phyloP scores from a whole-genome alignment of 176 grass and related monocot genomes.

The Triticum turgidum region DNA sequence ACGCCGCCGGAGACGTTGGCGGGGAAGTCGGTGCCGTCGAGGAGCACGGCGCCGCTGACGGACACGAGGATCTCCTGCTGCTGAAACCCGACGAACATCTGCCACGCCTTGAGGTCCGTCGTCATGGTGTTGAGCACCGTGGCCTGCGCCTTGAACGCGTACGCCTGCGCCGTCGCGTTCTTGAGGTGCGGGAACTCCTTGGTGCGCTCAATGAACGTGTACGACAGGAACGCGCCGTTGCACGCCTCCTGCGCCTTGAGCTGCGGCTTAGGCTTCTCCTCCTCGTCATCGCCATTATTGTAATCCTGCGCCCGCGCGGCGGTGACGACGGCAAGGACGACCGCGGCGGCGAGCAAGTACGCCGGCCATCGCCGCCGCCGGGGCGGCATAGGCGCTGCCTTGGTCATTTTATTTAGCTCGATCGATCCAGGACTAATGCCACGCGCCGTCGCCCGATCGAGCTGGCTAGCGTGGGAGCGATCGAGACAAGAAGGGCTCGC shows the following conservation, averaged over 20 bases:
- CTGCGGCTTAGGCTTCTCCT: constrained; percentile 28
- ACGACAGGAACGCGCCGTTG: constrained; percentile 84
- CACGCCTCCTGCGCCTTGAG: constrained; percentile 65
- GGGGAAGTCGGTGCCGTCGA: constrained; percentile 59
- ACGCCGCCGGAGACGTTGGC: constrained; percentile 65
- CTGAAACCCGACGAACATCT: constrained; percentile 91
- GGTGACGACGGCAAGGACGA: constrained; percentile 6
- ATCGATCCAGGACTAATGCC: neutral
- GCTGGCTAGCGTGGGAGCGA: neutral
- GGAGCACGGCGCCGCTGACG: constrained; percentile 57
- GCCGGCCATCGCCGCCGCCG: constrained; percentile 13
- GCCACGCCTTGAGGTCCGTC: constrained; percentile 75
- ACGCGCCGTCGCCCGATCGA: neutral
- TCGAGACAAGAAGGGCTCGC: neutral
- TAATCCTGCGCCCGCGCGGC: constrained; percentile 53
- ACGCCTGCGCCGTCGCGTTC: constrained; percentile 91
- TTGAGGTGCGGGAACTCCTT: constrained; percentile 86
- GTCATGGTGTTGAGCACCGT: constrained; percentile 76
- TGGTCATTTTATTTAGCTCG: neutral
- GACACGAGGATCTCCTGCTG: constrained; percentile 81
- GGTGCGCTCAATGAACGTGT: constrained; percentile 74
- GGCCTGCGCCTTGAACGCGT: constrained; percentile 72
- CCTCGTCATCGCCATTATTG: neutral
- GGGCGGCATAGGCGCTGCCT: constrained; percentile 25
- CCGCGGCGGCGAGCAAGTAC: neutral